Conservation (phyloP, 306 rosid species). For the Sindora glabra region DNA sequence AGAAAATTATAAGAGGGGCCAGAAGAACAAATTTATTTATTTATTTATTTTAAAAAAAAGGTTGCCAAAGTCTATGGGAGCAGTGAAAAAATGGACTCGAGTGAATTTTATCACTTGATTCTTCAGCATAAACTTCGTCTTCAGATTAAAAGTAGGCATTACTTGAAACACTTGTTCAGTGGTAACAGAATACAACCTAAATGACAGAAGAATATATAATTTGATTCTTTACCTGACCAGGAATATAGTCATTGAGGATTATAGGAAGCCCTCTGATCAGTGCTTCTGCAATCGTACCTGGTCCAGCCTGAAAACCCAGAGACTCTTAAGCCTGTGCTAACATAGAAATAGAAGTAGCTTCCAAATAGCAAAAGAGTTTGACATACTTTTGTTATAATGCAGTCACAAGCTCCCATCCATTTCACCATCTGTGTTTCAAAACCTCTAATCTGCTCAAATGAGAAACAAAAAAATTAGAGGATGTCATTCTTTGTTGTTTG, state of each 20-base stretch:
- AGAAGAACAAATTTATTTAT: not conserved
- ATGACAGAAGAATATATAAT: not conserved
- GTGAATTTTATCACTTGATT: no score
- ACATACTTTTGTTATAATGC: conserved; percentile 92
- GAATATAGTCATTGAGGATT: conserved; percentile 90
- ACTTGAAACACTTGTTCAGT: no score
- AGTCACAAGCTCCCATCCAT: conserved; percentile 99
- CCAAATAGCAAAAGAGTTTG: not conserved
- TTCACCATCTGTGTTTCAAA: conserved; percentile 85
- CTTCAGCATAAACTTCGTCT: no score
- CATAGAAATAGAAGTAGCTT: not conserved
- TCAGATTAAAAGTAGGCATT: no score
- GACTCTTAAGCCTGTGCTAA: conserved; percentile 11
- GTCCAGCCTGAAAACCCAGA: conserved; percentile 70
- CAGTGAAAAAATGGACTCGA: no score
- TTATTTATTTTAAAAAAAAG: no score
- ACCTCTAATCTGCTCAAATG: conserved; percentile 62
- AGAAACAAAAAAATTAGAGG: conserved; percentile 8
- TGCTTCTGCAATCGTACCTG: conserved; percentile 98
- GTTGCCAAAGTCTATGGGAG: no score
- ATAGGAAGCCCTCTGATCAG: conserved; percentile 97
- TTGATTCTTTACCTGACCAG: conserved; percentile 69
- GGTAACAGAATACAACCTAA: no score
- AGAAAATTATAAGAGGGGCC: not conserved
- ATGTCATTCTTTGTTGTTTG: not conserved